phyloP scores from a whole-genome alignment of 163 green algal species.

The Chlamydomonas reinhardtii region DNA sequence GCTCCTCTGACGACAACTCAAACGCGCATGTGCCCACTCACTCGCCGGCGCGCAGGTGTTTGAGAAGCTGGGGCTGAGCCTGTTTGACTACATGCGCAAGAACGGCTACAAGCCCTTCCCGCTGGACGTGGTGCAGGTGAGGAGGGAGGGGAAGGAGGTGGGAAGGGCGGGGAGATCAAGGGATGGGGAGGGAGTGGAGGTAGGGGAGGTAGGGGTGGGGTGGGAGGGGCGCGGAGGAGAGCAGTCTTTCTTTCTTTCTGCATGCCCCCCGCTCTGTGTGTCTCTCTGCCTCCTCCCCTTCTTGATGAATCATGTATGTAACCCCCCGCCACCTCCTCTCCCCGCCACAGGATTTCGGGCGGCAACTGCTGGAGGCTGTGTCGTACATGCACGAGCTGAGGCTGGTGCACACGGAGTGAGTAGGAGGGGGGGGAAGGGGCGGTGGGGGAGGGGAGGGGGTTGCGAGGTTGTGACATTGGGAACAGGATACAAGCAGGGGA shows the following conservation, averaged over 20 bases:
- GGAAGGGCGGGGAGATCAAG: too few relatives aligned
- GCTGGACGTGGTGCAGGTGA: slow-evolving; percentile 78
- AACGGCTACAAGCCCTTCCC: slow-evolving; percentile 90
- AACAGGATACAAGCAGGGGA: too few relatives aligned
- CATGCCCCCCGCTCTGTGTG: too few relatives aligned
- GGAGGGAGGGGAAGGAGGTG: neutral
- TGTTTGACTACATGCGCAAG: slow-evolving; percentile 97
- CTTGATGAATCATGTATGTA: too few relatives aligned
- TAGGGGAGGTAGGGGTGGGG: too few relatives aligned
- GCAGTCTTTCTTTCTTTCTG: too few relatives aligned
- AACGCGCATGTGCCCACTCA: too few relatives aligned
- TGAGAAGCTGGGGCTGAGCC: slow-evolving; percentile 92
- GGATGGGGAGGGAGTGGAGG: too few relatives aligned
- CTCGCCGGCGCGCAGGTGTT: slow-evolving; percentile 83
- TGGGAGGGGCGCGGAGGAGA: too few relatives aligned
- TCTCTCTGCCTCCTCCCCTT: too few relatives aligned
- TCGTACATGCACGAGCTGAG: slow-evolving; percentile 92
- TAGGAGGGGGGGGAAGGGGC: too few relatives aligned
- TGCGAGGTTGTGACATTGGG: neutral
- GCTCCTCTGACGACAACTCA: too few relatives aligned
- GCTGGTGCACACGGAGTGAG: slow-evolving; percentile 90
- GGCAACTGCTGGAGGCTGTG: slow-evolving; percentile 93
- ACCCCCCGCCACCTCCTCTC: neutral
- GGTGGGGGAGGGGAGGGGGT: neutral
- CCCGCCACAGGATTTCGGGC: slow-evolving; percentile 73